Evolutionary conservation across 2,329 filamentous ascomycete genomes (phyloP), one percentile per base, ranked within the genome.

Genomic region (Arthrinium phaeospermum): DNA sequence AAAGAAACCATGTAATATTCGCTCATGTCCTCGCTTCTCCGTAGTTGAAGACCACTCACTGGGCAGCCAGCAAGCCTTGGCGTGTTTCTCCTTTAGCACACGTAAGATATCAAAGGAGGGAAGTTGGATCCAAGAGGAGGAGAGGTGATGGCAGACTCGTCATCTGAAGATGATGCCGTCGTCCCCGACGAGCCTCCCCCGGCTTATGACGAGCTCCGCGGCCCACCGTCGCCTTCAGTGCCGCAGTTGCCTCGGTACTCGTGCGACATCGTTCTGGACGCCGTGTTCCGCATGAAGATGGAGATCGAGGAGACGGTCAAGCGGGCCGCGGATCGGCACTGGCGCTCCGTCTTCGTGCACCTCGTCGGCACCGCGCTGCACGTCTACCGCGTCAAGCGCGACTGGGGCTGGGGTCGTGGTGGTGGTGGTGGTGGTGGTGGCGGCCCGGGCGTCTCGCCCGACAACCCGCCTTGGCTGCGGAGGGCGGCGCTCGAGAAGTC

Each of bases 351-450:
- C 30, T 92, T 90, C 73, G 89, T 91, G 24, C 85, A 89, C 8
- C 85, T 95, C 41, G 88, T 89, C 76, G 93, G 93, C 13, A 94
- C 93, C 0, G 88, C 91, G 53, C 86, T 95, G 75, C 88, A 87
- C 78, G 83, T 95, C 41, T 86, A 94, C 82, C 86, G 88, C 70
- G 85, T 88, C 71, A 93, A 92, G 81, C 87, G 87, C 76, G 51
- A 53, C 51, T 53, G 51, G 51, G 24, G 51, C 24, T 53, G 51
- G 51, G n/a, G n/a, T n/a, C n/a, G 51, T 7, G 37, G 37, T 8
- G 6, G 37, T 37, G 37, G 5, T 37, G 37, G 37, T 37, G 37
- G 37, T 37, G 10, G 10, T 37, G 87, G 85, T 75, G 83, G 82
- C 67, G 86, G 86, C 0, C 85, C 86, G 3, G 84, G 84, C 24